Percentiles rank a stretch among this genome's conserved stretches.
Conservation (phyloP, 208 protist genomes). For the Vickermania ingenoplastis region DNA sequence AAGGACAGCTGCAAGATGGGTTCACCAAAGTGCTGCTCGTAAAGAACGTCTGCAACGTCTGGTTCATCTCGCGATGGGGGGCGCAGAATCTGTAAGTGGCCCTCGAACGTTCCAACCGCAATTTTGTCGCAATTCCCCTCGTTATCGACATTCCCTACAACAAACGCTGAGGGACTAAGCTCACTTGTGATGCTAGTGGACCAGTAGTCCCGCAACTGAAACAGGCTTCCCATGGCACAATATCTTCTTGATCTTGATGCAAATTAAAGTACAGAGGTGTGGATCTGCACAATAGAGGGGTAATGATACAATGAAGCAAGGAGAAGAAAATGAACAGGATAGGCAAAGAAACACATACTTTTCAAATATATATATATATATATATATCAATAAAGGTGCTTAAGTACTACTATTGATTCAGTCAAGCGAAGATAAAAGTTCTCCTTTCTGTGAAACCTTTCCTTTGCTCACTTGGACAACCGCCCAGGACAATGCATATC, state of each 20-base stretch:
- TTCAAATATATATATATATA: too few relatives aligned
- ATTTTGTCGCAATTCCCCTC: slow-evolving; percentile 37
- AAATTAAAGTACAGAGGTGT: too few relatives aligned
- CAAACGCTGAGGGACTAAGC: slow-evolving; percentile 54
- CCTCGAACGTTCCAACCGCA: slow-evolving; percentile 78
- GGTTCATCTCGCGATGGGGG: slow-evolving; percentile 22
- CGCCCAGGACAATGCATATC: too few relatives aligned
- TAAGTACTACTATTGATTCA: too few relatives aligned
- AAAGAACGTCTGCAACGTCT: slow-evolving; percentile 39
- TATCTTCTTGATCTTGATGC: neutral
- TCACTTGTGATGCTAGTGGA: slow-evolving; percentile 68
- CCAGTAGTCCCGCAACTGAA: slow-evolving; percentile 89
- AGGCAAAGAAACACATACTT: too few relatives aligned
- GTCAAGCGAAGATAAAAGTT: too few relatives aligned
- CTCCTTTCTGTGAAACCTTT: too few relatives aligned
- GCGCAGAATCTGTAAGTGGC: slow-evolving; percentile 69
- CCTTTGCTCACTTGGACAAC: too few relatives aligned
- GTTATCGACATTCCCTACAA: slow-evolving; percentile 75
- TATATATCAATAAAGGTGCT: too few relatives aligned
- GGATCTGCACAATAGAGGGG: neutral
- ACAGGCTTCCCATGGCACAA: slow-evolving; percentile 77
- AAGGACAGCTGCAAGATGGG: slow-evolving; percentile 84
- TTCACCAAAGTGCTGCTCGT: slow-evolving; percentile 75
- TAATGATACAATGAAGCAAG: neutral
- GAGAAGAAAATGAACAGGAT: neutral